A percentile compares a stretch with the other conserved stretches of the same genome.
Conservation (phyloP, 2,329 filamentous ascomycete genomes). For the Dryadomyces quercus-mongolicae region DNA sequence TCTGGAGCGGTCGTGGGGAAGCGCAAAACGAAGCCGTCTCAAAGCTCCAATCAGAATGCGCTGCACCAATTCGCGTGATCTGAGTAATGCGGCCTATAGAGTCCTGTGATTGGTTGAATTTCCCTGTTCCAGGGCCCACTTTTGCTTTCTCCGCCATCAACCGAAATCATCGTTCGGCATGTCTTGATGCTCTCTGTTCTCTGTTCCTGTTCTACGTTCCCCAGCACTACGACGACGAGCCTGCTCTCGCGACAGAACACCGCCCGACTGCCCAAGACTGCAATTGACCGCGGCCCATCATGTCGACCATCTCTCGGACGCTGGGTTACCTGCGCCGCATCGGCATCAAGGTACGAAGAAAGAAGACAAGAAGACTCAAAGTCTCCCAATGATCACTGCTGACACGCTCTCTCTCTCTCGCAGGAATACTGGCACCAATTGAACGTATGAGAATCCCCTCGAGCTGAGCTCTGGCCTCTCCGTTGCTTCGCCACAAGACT, state of each 20-base stretch:
- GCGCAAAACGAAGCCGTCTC: too few relatives aligned
- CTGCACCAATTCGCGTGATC: not conserved
- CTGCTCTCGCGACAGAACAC: not conserved
- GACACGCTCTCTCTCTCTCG: conserved; percentile 19
- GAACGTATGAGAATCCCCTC: conserved; percentile 51
- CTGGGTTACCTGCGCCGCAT: conserved; percentile 77
- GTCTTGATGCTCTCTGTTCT: not conserved
- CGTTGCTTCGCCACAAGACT: conserved; percentile 5
- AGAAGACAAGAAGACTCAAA: not conserved
- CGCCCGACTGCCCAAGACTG: not conserved
- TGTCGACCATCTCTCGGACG: conserved; percentile 87
- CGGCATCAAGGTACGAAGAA: conserved; percentile 62
- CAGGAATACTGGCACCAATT: conserved; percentile 89
- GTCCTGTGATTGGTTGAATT: conserved; percentile 9
- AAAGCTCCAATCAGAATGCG: too few relatives aligned
- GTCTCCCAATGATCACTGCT: conserved; percentile 16
- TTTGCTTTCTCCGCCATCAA: conserved; percentile 3
- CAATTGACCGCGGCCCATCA: conserved; percentile 25
- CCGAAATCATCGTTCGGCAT: not conserved
- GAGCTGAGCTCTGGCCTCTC: not conserved
- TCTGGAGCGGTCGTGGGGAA: too few relatives aligned
- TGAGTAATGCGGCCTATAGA: conserved; percentile 8
- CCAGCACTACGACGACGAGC: not conserved
- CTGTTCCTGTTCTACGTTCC: too few relatives aligned
- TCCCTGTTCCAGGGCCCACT: not conserved